phyloP scores from a whole-genome alignment of 202 grass and related monocot species.

The Digitaria exilis region DNA sequence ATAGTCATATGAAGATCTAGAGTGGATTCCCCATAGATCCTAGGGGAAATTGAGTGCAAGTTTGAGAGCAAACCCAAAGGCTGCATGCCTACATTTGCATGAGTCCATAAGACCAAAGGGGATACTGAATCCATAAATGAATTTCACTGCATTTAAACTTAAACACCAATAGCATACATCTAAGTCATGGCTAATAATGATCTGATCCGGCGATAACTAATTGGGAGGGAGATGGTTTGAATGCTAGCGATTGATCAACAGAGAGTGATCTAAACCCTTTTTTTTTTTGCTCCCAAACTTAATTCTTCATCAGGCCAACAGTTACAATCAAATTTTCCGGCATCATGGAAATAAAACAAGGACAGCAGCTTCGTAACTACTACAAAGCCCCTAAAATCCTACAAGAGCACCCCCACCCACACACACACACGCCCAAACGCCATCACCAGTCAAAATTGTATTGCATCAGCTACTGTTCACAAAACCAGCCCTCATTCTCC shows the following conservation, averaged over 20 bases:
- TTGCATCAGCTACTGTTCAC: too few relatives aligned
- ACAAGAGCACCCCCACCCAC: too few relatives aligned
- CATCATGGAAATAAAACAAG: not conserved
- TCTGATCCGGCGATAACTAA: not conserved
- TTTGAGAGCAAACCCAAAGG: not conserved
- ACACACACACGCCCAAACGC: too few relatives aligned
- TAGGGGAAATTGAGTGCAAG: not conserved
- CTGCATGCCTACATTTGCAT: not conserved
- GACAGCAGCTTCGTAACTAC: too few relatives aligned
- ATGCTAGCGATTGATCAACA: not conserved
- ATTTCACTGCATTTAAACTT: not conserved
- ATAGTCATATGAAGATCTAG: not conserved
- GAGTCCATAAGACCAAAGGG: too few relatives aligned
- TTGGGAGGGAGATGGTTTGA: not conserved
- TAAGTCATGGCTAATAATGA: not conserved
- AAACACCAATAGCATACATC: not conserved
- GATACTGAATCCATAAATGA: not conserved
- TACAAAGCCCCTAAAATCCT: too few relatives aligned
- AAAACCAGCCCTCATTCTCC: too few relatives aligned
- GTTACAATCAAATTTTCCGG: not conserved
- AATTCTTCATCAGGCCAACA: not conserved
- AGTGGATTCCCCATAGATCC: not conserved
- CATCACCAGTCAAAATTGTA: too few relatives aligned
- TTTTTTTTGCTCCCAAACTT: not conserved
- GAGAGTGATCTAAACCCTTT: not conserved